These are phyloP conservation scores for Dactylonectria macrodidyma DNA, from an alignment of 2,329 filamentous ascomycete genomes.

Conservation along the genomic window DNA sequence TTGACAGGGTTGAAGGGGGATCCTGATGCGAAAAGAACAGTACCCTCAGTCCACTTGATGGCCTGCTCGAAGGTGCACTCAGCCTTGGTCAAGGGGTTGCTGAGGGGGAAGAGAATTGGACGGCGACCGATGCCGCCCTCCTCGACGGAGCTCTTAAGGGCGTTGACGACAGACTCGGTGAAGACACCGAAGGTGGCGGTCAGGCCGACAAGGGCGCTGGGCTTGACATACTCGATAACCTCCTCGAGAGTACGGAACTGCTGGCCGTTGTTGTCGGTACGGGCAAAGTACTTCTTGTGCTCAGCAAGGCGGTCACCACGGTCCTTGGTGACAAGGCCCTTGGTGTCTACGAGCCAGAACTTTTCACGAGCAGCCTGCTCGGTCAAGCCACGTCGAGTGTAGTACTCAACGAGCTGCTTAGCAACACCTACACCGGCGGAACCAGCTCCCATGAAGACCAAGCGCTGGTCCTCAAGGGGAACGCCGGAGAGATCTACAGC, in stretches of 20 bases:
- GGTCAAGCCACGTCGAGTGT: conserved; percentile 90
- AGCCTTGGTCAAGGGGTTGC: conserved; percentile 95
- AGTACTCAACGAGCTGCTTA: conserved; percentile 97
- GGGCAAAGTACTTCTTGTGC: conserved; percentile 84
- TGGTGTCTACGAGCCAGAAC: conserved; percentile 98
- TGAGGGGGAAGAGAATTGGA: conserved; percentile 96
- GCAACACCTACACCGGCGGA: conserved; percentile 97
- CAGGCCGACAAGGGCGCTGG: conserved; percentile 93
- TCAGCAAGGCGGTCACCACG: conserved; percentile 94
- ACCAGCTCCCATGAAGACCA: conserved; percentile 96
- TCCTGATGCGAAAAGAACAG: conserved; percentile 93
- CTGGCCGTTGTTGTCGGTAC: conserved; percentile 74
- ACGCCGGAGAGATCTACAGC: conserved; percentile 89
- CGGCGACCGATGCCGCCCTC: conserved; percentile 77
- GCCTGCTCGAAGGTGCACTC: conserved; percentile 98
- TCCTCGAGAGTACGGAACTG: conserved; percentile 87
- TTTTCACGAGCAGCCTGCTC: conserved; percentile 90
- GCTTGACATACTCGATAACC: conserved; percentile 95
- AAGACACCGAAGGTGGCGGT: conserved; percentile 96
- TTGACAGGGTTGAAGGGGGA: conserved; percentile 88
- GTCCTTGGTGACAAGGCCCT: conserved; percentile 93
- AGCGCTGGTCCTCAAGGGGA: conserved; percentile 89
- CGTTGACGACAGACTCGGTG: conserved; percentile 86
- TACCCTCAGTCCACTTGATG: conserved; percentile 90
- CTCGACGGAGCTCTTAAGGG: conserved; percentile 76